Conservation (phyloP, 2,329 filamentous ascomycete genomes). For the Dactylellina drechsleri region DNA sequence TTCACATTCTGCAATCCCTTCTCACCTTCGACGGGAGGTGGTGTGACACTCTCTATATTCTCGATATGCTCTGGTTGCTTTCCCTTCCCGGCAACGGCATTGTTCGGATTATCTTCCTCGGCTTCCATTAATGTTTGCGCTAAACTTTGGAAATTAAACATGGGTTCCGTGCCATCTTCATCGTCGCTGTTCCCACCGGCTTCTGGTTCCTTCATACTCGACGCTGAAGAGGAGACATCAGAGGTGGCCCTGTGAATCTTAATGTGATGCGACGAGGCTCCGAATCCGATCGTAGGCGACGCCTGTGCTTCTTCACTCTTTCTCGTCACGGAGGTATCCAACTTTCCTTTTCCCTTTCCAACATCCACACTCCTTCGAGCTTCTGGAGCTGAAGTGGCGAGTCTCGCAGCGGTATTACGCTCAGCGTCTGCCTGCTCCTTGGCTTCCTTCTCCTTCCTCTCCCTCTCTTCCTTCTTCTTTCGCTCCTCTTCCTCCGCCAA, state of each 20-base stretch:
- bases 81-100: constrained; percentile 44
- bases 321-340: constrained; percentile 34
- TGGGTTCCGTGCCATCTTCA: constrained; percentile 69
- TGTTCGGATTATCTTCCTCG: constrained; percentile 63
- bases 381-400: constrained; percentile 52
- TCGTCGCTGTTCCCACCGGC: constrained; percentile 54
- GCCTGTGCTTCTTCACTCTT: constrained; percentile 43
- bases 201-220: constrained; percentile 52
- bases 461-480: constrained; percentile 84
- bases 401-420: constrained; percentile 22
- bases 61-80: constrained; percentile 62
- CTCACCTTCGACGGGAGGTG: not conserved
- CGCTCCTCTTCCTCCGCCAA: constrained; percentile 93
- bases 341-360: constrained; percentile 37
- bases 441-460: constrained; percentile 83
- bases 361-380: constrained; percentile 32
- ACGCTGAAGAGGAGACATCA: constrained; percentile 49
- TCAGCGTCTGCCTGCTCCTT: constrained; percentile 74
- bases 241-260: constrained; percentile 53
- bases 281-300: constrained; percentile 40
- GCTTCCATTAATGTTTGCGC: constrained; percentile 82
- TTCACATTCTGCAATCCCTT: constrained; percentile 21
- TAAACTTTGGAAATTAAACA: constrained; percentile 92
- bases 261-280: constrained; percentile 27
- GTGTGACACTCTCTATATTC: not conserved